phyloP scores from a whole-genome alignment of 2,329 filamentous ascomycete genomes.

The Neonectria coccinea region DNA sequence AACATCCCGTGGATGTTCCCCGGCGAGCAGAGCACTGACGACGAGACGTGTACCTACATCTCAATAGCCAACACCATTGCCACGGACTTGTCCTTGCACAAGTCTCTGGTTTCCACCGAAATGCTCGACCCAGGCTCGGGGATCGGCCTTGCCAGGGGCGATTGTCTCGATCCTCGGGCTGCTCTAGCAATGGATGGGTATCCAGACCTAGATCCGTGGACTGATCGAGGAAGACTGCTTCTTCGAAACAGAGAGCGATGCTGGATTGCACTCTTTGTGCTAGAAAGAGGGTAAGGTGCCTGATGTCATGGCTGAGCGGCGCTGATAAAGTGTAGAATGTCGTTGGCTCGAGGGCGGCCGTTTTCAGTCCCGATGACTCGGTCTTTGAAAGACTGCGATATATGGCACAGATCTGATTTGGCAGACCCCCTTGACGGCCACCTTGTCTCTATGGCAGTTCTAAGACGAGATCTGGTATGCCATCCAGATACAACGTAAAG shows the following conservation, averaged over 20 bases:
- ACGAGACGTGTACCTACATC: conserved; percentile 79
- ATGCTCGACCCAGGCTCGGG: conserved; percentile 58
- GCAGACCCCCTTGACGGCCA: conserved; percentile 76
- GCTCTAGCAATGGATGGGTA: conserved; percentile 78
- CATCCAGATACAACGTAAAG: conserved; percentile 1
- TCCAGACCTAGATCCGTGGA: conserved; percentile 69
- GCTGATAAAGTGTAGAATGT: conserved; percentile 60
- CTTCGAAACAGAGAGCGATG: conserved; percentile 74
- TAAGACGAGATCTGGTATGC: conserved; percentile 73
- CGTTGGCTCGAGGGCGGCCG: conserved; percentile 74
- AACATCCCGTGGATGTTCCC: conserved; percentile 82
- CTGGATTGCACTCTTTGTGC: conserved; percentile 78
- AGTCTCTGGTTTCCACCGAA: conserved; percentile 70
- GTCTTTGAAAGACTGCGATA: conserved; percentile 74
- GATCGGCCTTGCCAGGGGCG: conserved; percentile 68
- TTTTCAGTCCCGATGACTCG: conserved; percentile 76
- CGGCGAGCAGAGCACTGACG: conserved; percentile 74
- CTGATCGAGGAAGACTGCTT: conserved; percentile 70
- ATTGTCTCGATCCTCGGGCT: conserved; percentile 75
- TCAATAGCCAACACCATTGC: conserved; percentile 77
- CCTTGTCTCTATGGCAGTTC: conserved; percentile 77
- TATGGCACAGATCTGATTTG: conserved; percentile 73
- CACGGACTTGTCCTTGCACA: conserved; percentile 76
- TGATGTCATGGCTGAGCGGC: background rate
- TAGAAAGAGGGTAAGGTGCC: conserved; percentile 70